Conservation (phyloP, 2,329 filamentous ascomycete genomes). For the Colletotrichum tropicicola region DNA sequence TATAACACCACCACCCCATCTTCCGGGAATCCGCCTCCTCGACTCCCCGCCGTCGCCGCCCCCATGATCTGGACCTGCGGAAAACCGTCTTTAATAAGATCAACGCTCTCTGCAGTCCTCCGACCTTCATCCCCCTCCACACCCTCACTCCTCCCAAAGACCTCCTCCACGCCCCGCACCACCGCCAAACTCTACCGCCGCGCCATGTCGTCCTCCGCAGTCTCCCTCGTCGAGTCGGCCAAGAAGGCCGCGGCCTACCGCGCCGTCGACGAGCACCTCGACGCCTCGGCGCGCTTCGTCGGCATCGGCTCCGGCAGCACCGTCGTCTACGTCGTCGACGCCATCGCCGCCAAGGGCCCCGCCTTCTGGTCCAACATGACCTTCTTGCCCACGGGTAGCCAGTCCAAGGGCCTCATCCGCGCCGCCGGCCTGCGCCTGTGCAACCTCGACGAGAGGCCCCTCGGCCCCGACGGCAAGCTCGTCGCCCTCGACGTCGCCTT, state of each 20-base stretch:
- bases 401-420: slow-evolving; percentile 87
- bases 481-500: slow-evolving; percentile 86
- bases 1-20: slow-evolving; percentile 21
- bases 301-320: slow-evolving; percentile 86
- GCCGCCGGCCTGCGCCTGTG: slow-evolving; percentile 80
- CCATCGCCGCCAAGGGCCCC: slow-evolving; percentile 71
- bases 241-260: slow-evolving; percentile 79
- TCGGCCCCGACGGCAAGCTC: slow-evolving; percentile 54
- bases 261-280: slow-evolving; percentile 79
- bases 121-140: not conserved
- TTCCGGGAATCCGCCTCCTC: not conserved
- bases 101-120: not conserved
- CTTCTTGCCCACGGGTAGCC: slow-evolving; percentile 93
- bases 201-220: slow-evolving; percentile 46
- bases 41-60: not conserved
- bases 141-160: not conserved
- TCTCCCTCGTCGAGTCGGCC: slow-evolving; percentile 70
- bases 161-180: not conserved
- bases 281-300: slow-evolving; percentile 68
- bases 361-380: slow-evolving; percentile 70
- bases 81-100: slow-evolving; percentile 16
- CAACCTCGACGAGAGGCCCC: slow-evolving; percentile 78
- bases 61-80: slow-evolving; percentile 18
- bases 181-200: slow-evolving; percentile 20
- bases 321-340: slow-evolving; percentile 86